phyloP scores from a whole-genome alignment of 1,284 basidiomycete genomes.

The Coniferiporia sulphurascens region DNA sequence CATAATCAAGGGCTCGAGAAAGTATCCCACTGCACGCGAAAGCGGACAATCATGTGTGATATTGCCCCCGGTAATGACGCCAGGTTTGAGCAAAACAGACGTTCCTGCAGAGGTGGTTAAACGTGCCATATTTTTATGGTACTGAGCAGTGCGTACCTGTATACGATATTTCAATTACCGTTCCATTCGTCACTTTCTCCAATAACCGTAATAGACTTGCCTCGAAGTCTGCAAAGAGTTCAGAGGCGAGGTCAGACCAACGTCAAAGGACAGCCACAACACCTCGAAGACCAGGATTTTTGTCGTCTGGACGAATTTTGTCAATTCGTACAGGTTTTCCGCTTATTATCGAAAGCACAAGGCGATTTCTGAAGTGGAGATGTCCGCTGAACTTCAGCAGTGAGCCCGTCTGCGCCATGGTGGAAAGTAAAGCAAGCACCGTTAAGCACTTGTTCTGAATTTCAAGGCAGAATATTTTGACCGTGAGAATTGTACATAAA shows the following conservation, averaged over 20 bases:
- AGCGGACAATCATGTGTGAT: conserved; percentile 85
- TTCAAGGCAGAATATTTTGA: neutral
- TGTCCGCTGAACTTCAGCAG: conserved; percentile 62
- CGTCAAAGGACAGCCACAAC: conserved; percentile 17
- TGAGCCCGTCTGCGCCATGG: conserved; percentile 7
- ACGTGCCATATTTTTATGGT: neutral
- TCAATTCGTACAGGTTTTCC: conserved; percentile 86
- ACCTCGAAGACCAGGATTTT: conserved; percentile 92
- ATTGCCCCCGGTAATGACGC: conserved; percentile 82
- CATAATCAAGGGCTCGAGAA: conserved; percentile 86
- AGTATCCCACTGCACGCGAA: conserved; percentile 89
- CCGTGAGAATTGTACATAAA: neutral
- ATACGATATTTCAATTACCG: conserved; percentile 92
- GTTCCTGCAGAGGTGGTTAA: conserved; percentile 57
- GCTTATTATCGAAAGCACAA: conserved; percentile 85
- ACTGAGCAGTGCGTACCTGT: conserved; percentile 58
- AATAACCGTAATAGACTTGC: conserved; percentile 85
- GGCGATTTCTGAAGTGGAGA: conserved; percentile 77
- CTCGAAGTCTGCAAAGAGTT: conserved; percentile 72
- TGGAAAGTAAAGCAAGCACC: neutral
- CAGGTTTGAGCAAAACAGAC: conserved; percentile 86
- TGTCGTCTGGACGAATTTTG: conserved; percentile 86
- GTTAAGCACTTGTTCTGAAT: neutral
- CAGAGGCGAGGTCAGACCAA: conserved; percentile 9
- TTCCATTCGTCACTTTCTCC: conserved; percentile 94